Base-by-base conservation (phyloP, 2,329 filamentous ascomycete species). In the Talaromyces albobiverticillius region DNA sequence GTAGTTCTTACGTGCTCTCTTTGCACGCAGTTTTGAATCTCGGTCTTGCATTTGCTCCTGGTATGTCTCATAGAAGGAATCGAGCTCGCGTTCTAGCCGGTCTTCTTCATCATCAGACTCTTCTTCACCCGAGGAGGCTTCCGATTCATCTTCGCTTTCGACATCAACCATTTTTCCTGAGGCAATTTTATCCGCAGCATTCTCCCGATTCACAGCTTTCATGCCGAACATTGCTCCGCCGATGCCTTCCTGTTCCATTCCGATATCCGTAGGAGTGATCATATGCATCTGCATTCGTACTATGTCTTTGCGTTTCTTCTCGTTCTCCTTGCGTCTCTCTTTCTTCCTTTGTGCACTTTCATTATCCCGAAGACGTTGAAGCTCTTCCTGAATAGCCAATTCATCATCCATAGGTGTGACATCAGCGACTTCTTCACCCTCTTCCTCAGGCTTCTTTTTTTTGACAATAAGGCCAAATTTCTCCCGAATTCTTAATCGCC, bases 211-310 rank as follows among this genome's bases (percentile, higher is more conserved):
- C 42, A 95, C 82, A 8, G 84, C 77, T 70, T 91, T 95, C 45
- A 97, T 80, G 2, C 84, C 84, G 69, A 99, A 99, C 78, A 96
- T 94, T 40, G 90, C 86, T 22, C 90, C 92, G 47, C 83, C 78
- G 0, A 89, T 88, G 0, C 90, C 90, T 22, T 82, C 76, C 71
- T 94, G 90, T 67, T 96, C 94, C 75, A 95, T 83, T 65, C 94
- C 94, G 59, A 99, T 96, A 60, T 99, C 94, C 79, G 90, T 94
- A 7, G 94, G 94, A 0, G 91, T 89, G 2, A 87, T 87, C 94
- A 99, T 99, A 75, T 96, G 87, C 77, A 99, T 85, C 72, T 99
- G 94, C 87, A 99, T 88, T 31, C 94, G 86, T n/a, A 95, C 81
- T 57, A 97, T 90, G 60, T 97, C 94, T 62, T 89, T 94, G 62